Evolutionary conservation across 768 basidiomycete genomes (phyloP).

Genomic region (Obba rivulosa): DNA sequence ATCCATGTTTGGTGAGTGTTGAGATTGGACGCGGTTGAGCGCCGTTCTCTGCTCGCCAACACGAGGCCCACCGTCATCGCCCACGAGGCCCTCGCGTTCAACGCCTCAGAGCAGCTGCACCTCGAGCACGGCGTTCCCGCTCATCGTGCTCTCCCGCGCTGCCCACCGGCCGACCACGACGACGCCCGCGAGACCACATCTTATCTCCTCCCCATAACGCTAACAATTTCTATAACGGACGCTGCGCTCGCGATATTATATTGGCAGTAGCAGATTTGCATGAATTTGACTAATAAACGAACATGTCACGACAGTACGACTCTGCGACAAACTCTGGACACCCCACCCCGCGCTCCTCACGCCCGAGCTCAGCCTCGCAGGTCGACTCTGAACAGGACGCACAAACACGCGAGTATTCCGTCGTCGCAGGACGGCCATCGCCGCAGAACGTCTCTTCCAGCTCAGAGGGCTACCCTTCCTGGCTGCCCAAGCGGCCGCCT

Average conservation of each 20-base stretch:
- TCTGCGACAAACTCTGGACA: constrained; percentile 2
- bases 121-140: constrained; percentile 4
- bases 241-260: constrained; percentile 8
- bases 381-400: too few relatives aligned
- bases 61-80: constrained; percentile 22
- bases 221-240: constrained; percentile 11
- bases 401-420: constrained; percentile 1
- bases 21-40: constrained; percentile 16
- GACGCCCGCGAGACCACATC: constrained; percentile 19
- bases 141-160: too few relatives aligned
- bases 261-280: constrained; percentile 11
- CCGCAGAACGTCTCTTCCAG: constrained; percentile 22
- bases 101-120: constrained; percentile 18
- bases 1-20: constrained; percentile 18
- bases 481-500: constrained; percentile 76
- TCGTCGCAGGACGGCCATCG: constrained; percentile 18
- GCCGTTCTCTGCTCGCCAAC: constrained; percentile 16
- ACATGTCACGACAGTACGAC: constrained; percentile 26
- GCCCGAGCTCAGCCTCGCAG: too few relatives aligned
- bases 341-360: too few relatives aligned
- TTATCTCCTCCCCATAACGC: constrained; percentile 13
- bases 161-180: constrained; percentile 6
- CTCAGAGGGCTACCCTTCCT: constrained; percentile 75
- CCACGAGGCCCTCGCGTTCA: constrained; percentile 29
- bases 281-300: constrained; percentile 21